Percentiles rank a stretch among this genome's conserved stretches.
Evolutionary conservation across 306 rosid genomes (phyloP).

Genomic region (Gillenia trifoliata): DNA sequence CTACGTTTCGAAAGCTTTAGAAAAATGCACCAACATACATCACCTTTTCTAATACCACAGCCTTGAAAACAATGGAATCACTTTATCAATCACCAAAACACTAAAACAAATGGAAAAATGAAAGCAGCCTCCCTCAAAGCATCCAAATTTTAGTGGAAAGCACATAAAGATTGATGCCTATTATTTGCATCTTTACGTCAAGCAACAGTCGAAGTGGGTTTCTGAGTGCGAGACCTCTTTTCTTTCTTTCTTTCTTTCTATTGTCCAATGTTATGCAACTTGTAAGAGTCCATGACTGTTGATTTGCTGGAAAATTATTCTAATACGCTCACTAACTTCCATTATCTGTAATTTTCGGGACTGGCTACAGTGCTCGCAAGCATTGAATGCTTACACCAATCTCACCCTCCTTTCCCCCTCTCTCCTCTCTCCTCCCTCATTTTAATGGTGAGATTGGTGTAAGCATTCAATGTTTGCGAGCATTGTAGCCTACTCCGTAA

Average conservation of each 20-base stretch:
- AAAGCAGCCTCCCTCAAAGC: background rate
- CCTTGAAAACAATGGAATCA: background rate
- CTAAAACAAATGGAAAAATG: background rate
- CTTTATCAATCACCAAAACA: background rate
- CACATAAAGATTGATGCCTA: background rate
- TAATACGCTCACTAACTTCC: too few species aligned
- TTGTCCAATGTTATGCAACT: background rate
- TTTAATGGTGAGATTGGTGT: too few species aligned
- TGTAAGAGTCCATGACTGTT: slow-evolving; percentile 1
- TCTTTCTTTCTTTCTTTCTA: background rate
- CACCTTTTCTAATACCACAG: background rate
- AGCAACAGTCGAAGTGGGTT: background rate
- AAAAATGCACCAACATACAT: background rate
- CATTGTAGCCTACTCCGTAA: too few species aligned
- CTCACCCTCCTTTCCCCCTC: too few species aligned
- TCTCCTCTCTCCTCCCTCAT: too few species aligned
- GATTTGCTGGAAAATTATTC: too few species aligned
- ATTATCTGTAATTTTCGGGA: too few species aligned
- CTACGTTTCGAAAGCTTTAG: background rate
- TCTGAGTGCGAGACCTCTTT: background rate
- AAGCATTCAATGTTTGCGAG: too few species aligned
- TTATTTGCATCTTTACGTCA: background rate
- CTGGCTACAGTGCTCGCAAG: too few species aligned
- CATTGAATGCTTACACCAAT: too few species aligned
- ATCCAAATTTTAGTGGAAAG: background rate